Percentiles rank a stretch among this genome's conserved stretches.
These are phyloP conservation scores for Ilyonectria robusta DNA, from an alignment of 2,329 filamentous ascomycete species.

Conservation along the genomic window DNA sequence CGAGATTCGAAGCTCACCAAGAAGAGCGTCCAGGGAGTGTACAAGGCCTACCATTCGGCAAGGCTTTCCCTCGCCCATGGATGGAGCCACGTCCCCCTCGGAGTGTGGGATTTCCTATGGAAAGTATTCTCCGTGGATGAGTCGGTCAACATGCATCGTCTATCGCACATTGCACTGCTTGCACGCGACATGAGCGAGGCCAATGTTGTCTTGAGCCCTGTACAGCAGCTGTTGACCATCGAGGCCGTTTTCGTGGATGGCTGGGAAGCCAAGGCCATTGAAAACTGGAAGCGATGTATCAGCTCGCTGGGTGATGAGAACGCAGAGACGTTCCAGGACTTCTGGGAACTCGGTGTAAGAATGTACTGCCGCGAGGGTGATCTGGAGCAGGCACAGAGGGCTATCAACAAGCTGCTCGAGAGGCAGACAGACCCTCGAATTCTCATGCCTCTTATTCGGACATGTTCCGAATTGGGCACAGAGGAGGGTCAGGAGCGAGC, in stretches of 20 bases:
- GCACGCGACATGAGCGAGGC: conserved; percentile 76
- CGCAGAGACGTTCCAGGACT: conserved; percentile 64
- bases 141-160: conserved; percentile 65
- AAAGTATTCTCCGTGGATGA: conserved; percentile 68
- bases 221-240: conserved; percentile 76
- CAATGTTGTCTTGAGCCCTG: conserved; percentile 66
- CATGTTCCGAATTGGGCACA: conserved; percentile 69
- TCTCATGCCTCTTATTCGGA: conserved; percentile 78
- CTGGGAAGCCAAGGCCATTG: conserved; percentile 70
- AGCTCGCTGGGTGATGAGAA: conserved; percentile 63
- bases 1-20: conserved; percentile 47
- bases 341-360: conserved; percentile 76
- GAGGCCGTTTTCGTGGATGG: conserved; percentile 77
- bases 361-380: conserved; percentile 74
- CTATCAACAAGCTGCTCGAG: conserved; percentile 68
- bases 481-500: conserved; percentile 67
- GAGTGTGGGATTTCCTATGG: conserved; percentile 78
- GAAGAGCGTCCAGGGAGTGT: conserved; percentile 58
- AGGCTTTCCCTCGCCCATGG: conserved; percentile 59
- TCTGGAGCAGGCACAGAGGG: conserved; percentile 70
- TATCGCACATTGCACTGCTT: conserved; percentile 73
- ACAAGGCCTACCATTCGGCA: conserved; percentile 65
- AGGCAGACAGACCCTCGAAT: conserved; percentile 67
- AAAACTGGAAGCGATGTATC: conserved; percentile 74
- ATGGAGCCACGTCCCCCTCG: conserved; percentile 70